Evolutionary conservation across 1,284 basidiomycete genomes (phyloP).

Genomic region (Puccinia hordei): DNA sequence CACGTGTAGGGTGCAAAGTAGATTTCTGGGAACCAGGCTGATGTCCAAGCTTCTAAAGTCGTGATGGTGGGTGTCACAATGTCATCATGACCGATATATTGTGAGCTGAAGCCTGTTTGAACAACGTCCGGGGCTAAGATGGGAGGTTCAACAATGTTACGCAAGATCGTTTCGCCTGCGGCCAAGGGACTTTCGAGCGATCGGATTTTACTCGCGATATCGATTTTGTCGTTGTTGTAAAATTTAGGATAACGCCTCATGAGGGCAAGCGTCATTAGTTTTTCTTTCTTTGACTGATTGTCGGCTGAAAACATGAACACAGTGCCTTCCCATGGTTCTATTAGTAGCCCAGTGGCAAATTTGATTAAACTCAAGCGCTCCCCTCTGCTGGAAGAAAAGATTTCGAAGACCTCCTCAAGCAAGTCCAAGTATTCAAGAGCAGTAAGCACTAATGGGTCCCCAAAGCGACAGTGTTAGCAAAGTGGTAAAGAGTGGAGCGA

Average conservation of each 20-base stretch:
- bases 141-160: background rate
- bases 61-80: conserved; percentile 1
- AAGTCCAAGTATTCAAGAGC: background rate
- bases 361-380: background rate
- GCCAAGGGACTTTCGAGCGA: background rate
- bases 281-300: background rate
- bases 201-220: background rate
- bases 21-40: background rate
- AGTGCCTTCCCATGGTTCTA: background rate
- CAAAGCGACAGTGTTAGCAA: background rate
- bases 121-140: background rate
- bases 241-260: background rate
- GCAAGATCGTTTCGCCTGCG: background rate
- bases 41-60: background rate
- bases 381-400: background rate
- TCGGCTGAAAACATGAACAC: background rate
- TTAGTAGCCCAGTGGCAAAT: background rate
- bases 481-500: background rate
- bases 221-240: background rate
- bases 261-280: background rate
- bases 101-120: conserved; percentile 2
- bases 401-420: background rate
- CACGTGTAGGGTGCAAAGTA: too few relatives aligned
- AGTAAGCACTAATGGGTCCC: background rate
- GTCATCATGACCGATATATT: background rate